These are phyloP conservation scores for Leptographium wingfieldii DNA, from an alignment of 2,329 filamentous ascomycete genomes.

Conservation along the genomic window DNA sequence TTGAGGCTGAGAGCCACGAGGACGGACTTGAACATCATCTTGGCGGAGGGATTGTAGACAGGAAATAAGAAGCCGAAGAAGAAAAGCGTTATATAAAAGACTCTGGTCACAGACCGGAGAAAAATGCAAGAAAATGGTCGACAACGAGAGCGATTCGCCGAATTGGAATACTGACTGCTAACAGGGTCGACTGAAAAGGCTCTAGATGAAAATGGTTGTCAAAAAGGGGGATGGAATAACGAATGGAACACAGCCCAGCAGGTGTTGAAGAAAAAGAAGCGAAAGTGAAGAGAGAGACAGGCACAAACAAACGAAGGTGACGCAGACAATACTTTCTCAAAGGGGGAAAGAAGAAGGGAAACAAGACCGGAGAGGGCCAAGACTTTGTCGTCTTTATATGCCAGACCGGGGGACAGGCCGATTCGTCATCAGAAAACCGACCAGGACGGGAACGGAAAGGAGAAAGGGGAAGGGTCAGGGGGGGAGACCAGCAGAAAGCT, in stretches of 20 bases:
- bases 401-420: neutral
- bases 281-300: constrained; percentile 22
- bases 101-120: constrained; percentile 39
- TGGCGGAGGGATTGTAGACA: constrained; percentile 16
- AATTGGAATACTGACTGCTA: neutral
- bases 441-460: neutral
- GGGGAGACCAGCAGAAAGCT: neutral
- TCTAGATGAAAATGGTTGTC: neutral
- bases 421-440: too few species aligned
- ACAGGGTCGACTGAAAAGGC: neutral
- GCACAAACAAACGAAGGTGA: neutral
- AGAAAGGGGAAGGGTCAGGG: neutral
- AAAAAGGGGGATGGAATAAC: constrained; percentile 24
- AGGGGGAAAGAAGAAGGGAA: neutral
- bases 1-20: constrained; percentile 36
- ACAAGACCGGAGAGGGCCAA: constrained; percentile 26
- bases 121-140: constrained; percentile 13
- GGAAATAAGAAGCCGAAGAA: neutral
- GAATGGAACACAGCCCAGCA: constrained; percentile 29
- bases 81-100: constrained; percentile 15
- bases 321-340: neutral
- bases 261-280: constrained; percentile 17
- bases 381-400: constrained; percentile 17
- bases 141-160: neutral
- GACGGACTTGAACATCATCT: constrained; percentile 40